Base-by-base conservation (phyloP, 805 yeast species). In the Wickerhamomyces ciferrii region DNA sequence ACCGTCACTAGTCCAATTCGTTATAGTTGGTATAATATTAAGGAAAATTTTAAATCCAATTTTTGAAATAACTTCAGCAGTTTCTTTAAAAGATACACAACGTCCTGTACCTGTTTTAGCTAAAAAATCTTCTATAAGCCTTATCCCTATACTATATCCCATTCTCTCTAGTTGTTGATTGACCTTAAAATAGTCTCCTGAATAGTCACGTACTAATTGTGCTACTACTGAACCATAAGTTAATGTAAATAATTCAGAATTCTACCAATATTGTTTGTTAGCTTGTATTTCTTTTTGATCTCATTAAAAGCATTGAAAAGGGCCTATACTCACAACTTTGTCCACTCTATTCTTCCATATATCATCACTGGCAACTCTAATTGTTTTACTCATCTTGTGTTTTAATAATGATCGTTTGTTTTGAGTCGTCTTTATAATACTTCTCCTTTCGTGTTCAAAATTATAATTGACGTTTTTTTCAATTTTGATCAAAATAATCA, bases 181-280 rank as follows among this genome's bases (percentile, higher is more conserved):
- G 48, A 94, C 96, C 57, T 83, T 83, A 7, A 60, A 62, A 63
- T 88, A 91, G 63, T 91, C 87, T 52, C 79, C 75, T 45, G 83
- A 76, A 64, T 78, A 83, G 60, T 94, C 98, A 48, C 83, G 79
- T 61, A 96, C 90, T 44, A 94, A 69, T 59, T 92, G 97, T 14
- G 96, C 80, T 42, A 94, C 98, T 42, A 94, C 80, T 3, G 96
- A 83, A 10, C 99, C 99, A 58, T 94, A 94, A 1, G 97, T 92
- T 48, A 94, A 70, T n/a, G 96, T 88, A 67, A 94, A 88, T 44
- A 94, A 74, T 66, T 94, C 99, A 2, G 96, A 84, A 62, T 91
- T 94, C 84, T 81, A 4, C 8, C 8, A 32, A 4, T 32, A 17
- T n/a, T 5, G 20, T 46, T 6, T 23, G 47, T 48, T 34, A 36